Evolutionary conservation across 2,329 filamentous ascomycete genomes (phyloP).

Genomic region (Fusarium sp.): DNA sequence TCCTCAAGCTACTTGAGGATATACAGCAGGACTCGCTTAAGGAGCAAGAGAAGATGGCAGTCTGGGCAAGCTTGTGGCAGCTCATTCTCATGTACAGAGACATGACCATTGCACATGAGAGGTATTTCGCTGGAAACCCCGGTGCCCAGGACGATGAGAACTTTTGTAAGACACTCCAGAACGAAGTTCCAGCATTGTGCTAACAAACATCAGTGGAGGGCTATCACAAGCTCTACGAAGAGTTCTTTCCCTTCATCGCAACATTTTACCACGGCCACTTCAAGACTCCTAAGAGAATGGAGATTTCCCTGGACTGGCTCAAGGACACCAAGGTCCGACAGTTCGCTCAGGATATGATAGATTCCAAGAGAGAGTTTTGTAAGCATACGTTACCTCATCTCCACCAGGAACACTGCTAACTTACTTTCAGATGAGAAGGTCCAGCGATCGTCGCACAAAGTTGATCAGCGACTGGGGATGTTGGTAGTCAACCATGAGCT

Average conservation of each 20-base stretch:
- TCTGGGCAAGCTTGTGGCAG: slow-evolving; percentile 63
- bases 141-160: slow-evolving; percentile 38
- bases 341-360: slow-evolving; percentile 49
- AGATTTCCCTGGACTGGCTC: slow-evolving; percentile 54
- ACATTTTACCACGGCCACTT: slow-evolving; percentile 57
- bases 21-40: slow-evolving; percentile 54
- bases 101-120: slow-evolving; percentile 50
- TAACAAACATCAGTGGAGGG: slow-evolving; percentile 31
- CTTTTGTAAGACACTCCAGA: slow-evolving; percentile 35
- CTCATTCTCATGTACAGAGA: slow-evolving; percentile 62
- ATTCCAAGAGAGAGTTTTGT: slow-evolving; percentile 52
- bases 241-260: slow-evolving; percentile 53
- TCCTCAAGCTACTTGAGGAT: slow-evolving; percentile 55
- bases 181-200: not conserved
- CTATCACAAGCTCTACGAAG: slow-evolving; percentile 48
- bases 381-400: slow-evolving; percentile 29
- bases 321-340: slow-evolving; percentile 47
- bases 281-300: slow-evolving; percentile 55
- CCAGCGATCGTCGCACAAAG: slow-evolving; percentile 48
- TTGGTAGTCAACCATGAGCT: slow-evolving; percentile 55
- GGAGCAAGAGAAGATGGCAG: slow-evolving; percentile 54
- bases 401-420: slow-evolving; percentile 31
- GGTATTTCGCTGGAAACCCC: slow-evolving; percentile 43
- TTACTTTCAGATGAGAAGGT: slow-evolving; percentile 47
- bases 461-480: slow-evolving; percentile 50